A percentile compares a stretch with the other conserved stretches of the same genome.
These are phyloP conservation scores for Triticum urartu DNA, from an alignment of 176 grass and related monocot genomes.

Conservation along the genomic window DNA sequence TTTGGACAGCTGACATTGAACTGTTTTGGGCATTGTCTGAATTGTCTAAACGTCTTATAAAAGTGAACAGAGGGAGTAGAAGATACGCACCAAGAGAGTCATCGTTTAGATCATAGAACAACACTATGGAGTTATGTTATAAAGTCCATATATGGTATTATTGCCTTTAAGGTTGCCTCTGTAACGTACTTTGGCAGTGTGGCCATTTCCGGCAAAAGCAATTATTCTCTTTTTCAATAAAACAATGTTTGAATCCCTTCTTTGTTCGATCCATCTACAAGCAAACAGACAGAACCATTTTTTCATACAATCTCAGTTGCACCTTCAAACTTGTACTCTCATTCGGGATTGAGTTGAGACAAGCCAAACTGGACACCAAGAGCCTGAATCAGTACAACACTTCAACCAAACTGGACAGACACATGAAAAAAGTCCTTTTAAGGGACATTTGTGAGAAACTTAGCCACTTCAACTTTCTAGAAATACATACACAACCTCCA, in stretches of 20 bases:
- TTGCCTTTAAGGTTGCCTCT: neutral
- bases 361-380: neutral
- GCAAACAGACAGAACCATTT: constrained; percentile 18
- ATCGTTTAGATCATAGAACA: neutral
- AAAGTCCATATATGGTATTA: neutral
- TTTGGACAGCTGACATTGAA: no score
- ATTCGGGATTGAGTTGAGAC: constrained; percentile 7
- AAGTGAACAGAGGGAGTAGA: no score
- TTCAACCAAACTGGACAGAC: neutral
- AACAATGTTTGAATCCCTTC: neutral
- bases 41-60: no score
- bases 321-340: constrained; percentile 1
- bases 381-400: neutral
- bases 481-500: neutral
- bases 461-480: constrained; percentile 1
- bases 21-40: no score
- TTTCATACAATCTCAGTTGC: neutral
- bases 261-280: constrained; percentile 15
- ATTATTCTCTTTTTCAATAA: neutral
- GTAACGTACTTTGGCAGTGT: neutral
- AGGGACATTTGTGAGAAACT: neutral
- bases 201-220: neutral
- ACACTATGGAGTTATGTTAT: neutral
- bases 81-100: neutral
- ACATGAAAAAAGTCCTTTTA: constrained; percentile 9